Percentiles rank a stretch among this genome's conserved stretches.
Evolutionary conservation across 2,329 filamentous ascomycete species (phyloP).

Genomic region (Ambrosiella beaveri): DNA sequence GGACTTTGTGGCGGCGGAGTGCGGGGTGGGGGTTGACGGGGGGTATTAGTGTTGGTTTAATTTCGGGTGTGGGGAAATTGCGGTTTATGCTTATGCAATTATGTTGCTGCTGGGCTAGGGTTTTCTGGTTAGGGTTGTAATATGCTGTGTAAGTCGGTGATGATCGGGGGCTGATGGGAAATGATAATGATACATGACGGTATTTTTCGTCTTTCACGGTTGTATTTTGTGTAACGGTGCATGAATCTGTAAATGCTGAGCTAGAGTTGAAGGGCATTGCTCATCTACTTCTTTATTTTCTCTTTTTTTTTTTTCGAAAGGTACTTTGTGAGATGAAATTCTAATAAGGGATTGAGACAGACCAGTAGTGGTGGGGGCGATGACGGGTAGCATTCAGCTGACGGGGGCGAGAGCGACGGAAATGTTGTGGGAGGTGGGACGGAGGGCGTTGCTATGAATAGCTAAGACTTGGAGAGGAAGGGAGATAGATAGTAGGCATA

Average conservation of each 20-base stretch:
- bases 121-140: neutral
- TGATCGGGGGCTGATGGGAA: neutral
- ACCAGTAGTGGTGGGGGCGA: neutral
- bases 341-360: neutral
- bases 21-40: neutral
- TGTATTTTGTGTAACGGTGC: neutral
- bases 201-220: neutral
- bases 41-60: neutral
- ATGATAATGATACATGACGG: too few species aligned
- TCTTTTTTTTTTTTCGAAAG: neutral
- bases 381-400: neutral
- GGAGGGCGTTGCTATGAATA: neutral
- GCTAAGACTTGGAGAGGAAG: neutral
- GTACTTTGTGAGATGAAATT: neutral
- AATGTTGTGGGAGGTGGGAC: neutral
- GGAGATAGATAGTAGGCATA: neutral
- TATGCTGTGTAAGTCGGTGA: neutral
- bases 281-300: neutral
- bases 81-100: neutral
- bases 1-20: neutral
- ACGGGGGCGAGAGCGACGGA: neutral
- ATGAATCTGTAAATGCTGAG: neutral
- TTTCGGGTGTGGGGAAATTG: neutral
- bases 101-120: too few species aligned
- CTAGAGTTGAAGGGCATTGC: neutral